Evolutionary conservation across 2,329 filamentous ascomycete genomes (phyloP), one percentile per base, ranked within the genome.

Genomic region (Penicillium occitanis): DNA sequence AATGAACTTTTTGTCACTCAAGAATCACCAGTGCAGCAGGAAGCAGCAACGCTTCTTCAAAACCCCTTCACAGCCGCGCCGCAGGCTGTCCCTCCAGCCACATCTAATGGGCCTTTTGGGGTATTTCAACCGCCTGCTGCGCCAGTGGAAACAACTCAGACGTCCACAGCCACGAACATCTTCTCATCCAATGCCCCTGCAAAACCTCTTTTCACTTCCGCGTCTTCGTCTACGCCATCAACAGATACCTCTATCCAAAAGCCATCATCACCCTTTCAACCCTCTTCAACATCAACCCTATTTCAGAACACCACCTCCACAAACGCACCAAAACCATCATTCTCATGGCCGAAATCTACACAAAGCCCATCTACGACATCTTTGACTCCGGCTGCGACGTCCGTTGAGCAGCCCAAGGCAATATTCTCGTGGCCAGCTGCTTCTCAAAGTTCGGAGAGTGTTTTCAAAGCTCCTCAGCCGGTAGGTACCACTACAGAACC

Each of bases 1-100:
- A 75, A 77, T 60, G 73, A 72, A 6, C 73, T 80, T 37, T 79
- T 80, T 61, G 75, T 79, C 57, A 74, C 73, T 63, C 75, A 78
- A 48, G 78, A 78, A 25, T 73, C 77, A 30, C 70, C 67, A 57
- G 46, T 70, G 58, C 35, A 55, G 11, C 65, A 66, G 13, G 61
- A 64, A 37, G 40, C 11, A 28, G 17, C 51, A 58, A 35, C 46
- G 10, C 42, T 40, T 17, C 48, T 64, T 58, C 51, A 35, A 28
- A 46, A 48, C 30, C 40, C 37, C 11, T 58, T 44, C 10, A 37
- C 8, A 3, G n/a, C 37, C 28, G 33, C 40, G 28, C 37, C 25
- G 7, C 19, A 44, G 25, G 8, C 51, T 33, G 40, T 14, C 7
- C 13, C 62, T 25, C 3, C 11, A 19, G n/a, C 50, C 11, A n/a